A percentile compares a stretch with the other conserved stretches of the same genome.
Conservation (phyloP, 768 basidiomycete species). For the Pseudohyphozyma bogoriensis region DNA sequence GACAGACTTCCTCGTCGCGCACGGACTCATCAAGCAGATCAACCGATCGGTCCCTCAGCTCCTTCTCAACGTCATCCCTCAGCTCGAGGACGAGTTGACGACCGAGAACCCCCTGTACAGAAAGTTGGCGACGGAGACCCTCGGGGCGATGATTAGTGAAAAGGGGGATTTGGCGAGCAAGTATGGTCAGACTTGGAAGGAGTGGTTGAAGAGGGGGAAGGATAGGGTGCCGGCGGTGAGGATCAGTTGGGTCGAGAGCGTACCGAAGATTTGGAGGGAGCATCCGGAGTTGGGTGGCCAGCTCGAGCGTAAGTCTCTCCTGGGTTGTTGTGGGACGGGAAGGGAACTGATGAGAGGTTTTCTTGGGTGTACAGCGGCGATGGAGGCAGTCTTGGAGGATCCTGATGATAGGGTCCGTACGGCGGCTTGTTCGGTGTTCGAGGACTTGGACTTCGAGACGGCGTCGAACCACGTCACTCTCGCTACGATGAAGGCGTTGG, state of each 20-base stretch:
- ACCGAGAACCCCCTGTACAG: constrained; percentile 58
- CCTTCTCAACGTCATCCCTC: constrained; percentile 80
- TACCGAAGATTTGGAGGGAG: constrained; percentile 52
- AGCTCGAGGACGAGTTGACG: constrained; percentile 80
- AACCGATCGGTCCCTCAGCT: constrained; percentile 68
- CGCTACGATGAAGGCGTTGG: constrained; percentile 53
- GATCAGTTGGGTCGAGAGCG: constrained; percentile 64
- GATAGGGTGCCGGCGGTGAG: constrained; percentile 66
- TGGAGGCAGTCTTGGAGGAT: constrained; percentile 63
- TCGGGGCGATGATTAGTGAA: constrained; percentile 85
- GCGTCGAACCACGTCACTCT: constrained; percentile 68
- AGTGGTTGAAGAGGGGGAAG: constrained; percentile 67
- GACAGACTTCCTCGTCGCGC: constrained; percentile 53
- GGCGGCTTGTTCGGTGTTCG: constrained; percentile 69
- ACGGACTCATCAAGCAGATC: constrained; percentile 74
- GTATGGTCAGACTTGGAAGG: constrained; percentile 73
- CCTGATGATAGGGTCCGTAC: constrained; percentile 85
- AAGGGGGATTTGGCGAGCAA: constrained; percentile 58
- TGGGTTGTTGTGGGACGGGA: not conserved
- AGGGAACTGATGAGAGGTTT: too few relatives aligned
- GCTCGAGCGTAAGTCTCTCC: constrained; percentile 56
- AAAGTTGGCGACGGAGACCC: constrained; percentile 63
- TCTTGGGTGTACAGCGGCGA: constrained; percentile 42
- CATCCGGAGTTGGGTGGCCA: constrained; percentile 57
- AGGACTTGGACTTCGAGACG: constrained; percentile 80